These are phyloP conservation scores for Pythium monospermum DNA, from an alignment of 352 stramenopile species.

Conservation along the genomic window DNA sequence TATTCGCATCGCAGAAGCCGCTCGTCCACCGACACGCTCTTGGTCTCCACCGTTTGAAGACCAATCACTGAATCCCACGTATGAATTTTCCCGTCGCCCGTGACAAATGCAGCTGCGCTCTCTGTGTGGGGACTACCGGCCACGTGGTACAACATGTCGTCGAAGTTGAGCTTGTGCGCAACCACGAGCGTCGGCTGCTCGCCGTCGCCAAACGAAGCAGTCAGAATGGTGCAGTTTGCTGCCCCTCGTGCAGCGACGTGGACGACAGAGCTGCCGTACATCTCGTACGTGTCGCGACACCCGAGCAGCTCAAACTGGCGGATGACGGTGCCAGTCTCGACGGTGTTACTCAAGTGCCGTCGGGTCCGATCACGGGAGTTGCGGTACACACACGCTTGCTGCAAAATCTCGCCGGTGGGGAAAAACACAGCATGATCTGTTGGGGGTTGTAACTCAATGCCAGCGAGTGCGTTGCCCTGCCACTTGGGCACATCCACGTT, in stretches of 20 bases:
- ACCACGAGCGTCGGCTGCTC: constrained; percentile 24
- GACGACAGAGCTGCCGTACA: constrained; percentile 24
- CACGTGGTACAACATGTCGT: constrained; percentile 53
- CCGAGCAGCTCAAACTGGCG: constrained; percentile 61
- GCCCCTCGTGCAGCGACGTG: constrained; percentile 37
- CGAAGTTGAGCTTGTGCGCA: constrained; percentile 41
- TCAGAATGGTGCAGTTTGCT: constrained; percentile 35
- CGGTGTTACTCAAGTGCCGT: constrained; percentile 26
- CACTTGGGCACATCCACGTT: constrained; percentile 35
- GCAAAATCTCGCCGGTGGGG: constrained; percentile 54
- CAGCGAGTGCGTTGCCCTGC: constrained; percentile 64
- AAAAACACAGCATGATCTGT: constrained; percentile 60
- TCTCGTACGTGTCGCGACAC: constrained; percentile 32
- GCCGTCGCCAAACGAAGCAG: constrained; percentile 15
- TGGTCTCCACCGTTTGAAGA: constrained; percentile 28
- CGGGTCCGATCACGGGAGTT: background rate
- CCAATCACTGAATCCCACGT: constrained; percentile 46
- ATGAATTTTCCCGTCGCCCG: constrained; percentile 37
- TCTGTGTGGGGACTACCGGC: constrained; percentile 59
- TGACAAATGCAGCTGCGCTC: constrained; percentile 51
- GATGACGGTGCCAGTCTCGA: constrained; percentile 54
- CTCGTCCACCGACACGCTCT: constrained; percentile 21
- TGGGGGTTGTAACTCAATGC: constrained; percentile 20
- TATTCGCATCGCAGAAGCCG: constrained; percentile 66
- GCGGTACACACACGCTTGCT: constrained; percentile 57